Evolutionary conservation across 306 rosid species (phyloP), one percentile per base, ranked within the genome.

Genomic region (Prunus fruticosa): DNA sequence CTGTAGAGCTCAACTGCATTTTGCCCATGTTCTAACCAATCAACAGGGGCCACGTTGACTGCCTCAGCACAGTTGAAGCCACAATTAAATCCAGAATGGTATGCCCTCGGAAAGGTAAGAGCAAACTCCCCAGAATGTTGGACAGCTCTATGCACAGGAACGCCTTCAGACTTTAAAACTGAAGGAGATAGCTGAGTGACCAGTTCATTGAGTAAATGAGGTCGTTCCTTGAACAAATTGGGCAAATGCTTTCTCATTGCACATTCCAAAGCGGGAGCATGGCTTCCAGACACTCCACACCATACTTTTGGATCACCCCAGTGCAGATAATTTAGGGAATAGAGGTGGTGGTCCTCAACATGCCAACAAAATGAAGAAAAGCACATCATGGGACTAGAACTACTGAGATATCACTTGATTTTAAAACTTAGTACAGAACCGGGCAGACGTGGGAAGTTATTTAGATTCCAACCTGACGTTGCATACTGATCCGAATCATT

Each of bases 281-380:
- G 86, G 84, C 68, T 87, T 78, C 97, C 97, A 41, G 99, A 90
- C 74, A 95, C 88, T 20, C 98, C 99, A 78, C 92, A 95, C 98
- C 99, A 92, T 38, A 95, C 85, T 84, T 95, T 95, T 58, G 98
- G 93, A 69, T 89, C 97, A 61, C 98, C 99, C 87, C 87, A 92
- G 76, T 95, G 99, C 71, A 92, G 78, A 84, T 88, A 95, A 84
- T 95, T 95, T 61, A 91, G 84, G 7, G 99, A 92, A 86, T 91
- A 95, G 32, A 95, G 96, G 81, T 88, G 99, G 83, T 95, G 99
- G 68, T 95, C 99, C 82, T 95, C 99, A 69, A 95, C 97, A 86
- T 92, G 99, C 99, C 99, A 95, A 83, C 99, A 95, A 88, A 95
- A 92, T 23, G 99, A 91, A 22, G 99, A 95, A 88, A 95, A 92